Evolutionary conservation across 2,329 filamentous ascomycete species (phyloP).

Genomic region (Cercospora nicotianae): DNA sequence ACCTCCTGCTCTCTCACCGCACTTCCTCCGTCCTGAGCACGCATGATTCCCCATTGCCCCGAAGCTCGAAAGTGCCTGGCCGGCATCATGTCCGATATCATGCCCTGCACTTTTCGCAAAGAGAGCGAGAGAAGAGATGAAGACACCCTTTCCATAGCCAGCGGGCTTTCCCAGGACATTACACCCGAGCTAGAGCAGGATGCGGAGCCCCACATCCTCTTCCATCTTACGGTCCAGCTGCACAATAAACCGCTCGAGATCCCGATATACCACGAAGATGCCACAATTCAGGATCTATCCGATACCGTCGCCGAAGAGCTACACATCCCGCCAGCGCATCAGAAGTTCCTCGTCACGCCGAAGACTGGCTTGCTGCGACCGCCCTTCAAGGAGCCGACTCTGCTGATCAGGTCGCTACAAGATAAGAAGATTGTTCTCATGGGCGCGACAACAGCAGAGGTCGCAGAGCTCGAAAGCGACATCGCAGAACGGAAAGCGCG

Average conservation of each 20-base stretch:
- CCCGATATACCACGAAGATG: slow-evolving; percentile 46
- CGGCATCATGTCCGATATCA: slow-evolving; percentile 15
- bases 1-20: not conserved
- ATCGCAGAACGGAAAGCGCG: slow-evolving; percentile 53
- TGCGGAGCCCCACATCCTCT: slow-evolving; percentile 25
- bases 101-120: slow-evolving; percentile 16
- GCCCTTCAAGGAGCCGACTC: slow-evolving; percentile 61
- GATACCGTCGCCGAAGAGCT: slow-evolving; percentile 57
- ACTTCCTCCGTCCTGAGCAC: not conserved
- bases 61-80: slow-evolving; percentile 19
- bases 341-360: slow-evolving; percentile 66
- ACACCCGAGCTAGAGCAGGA: slow-evolving; percentile 23
- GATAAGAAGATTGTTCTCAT: slow-evolving; percentile 65
- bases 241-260: slow-evolving; percentile 55
- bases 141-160: slow-evolving; percentile 13
- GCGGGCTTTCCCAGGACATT: slow-evolving; percentile 19
- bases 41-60: slow-evolving; percentile 18
- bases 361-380: slow-evolving; percentile 65
- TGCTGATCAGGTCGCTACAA: slow-evolving; percentile 52
- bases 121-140: slow-evolving; percentile 11
- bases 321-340: slow-evolving; percentile 62
- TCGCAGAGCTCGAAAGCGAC: slow-evolving; percentile 57
- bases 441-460: slow-evolving; percentile 62
- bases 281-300: slow-evolving; percentile 61
- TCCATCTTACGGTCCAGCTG: slow-evolving; percentile 55